Evolutionary conservation across 2,329 filamentous ascomycete genomes (phyloP), one percentile per base, ranked within the genome.

Genomic region (Penicillium frequentans): DNA sequence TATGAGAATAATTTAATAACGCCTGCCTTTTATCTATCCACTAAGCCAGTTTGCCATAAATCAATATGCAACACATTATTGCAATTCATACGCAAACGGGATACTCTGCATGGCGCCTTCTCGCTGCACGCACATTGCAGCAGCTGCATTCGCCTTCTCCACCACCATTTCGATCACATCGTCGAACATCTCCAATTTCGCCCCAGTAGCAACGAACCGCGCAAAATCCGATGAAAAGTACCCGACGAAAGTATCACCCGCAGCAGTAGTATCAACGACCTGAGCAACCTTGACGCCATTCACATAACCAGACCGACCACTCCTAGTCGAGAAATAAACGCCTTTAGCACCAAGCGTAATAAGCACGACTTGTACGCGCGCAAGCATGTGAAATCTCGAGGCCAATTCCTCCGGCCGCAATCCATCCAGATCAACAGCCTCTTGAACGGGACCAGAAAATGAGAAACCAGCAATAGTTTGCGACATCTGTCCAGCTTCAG

Each of bases 401-500:
- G 64, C 64, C 31, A 65, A 50, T 26, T 61, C 55, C 14, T 61
- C 62, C 2, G 62, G 62, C 33, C 49, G 43, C 19, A 66, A 39
- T 8, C 19, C 24, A 55, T 55, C 57, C 8, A 54, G 21, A 14
- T 62, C 11, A 14, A 11, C 62, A 9, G 46, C 42, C 8, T 53
- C 42, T 3, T 29, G 27, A 35, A 51, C 49, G 14, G 51, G 58
- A 35, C 54, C 49, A 16, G 51, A 60, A n/a, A 66, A 27, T 4
- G 64, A 54, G 11, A 62, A 27, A 1, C 59, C 59, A 16, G 55
- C 56, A 51, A 66, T 64, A 5, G 56, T 63, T 14, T 58, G 45
- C 16, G 59, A 61, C 64, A 64, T 64, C 63, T 71, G 68, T 42
- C 65, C 56, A 48, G 63, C 60, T 57, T 68, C 61, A 8, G 65